Base-by-base conservation (phyloP, 805 yeast genomes). In the Sugiyamaella mastotermitis region DNA sequence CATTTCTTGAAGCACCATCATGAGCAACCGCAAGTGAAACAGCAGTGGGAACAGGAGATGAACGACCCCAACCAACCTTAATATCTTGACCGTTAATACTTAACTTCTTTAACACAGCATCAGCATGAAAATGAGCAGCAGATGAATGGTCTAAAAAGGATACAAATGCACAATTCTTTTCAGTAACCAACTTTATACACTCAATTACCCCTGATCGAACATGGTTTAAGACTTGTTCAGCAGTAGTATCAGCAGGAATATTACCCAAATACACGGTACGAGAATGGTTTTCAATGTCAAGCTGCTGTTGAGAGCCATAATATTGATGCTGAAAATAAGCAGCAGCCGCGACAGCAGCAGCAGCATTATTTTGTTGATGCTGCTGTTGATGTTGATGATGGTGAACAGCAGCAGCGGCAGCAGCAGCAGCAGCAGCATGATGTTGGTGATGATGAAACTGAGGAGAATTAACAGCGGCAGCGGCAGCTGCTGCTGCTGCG, bases 1-100 rank as follows among this genome's bases (percentile, higher is more conserved):
- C 95, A 56, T 90, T 88, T 66, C 98, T 76, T 8, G 97, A 85
- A 4, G 97, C 97, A 34, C 85, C 84, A 49, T 85, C 90, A 46
- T 83, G 75, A 40, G 78, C 77, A 39, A 92, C 86, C 13, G 87
- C 80, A 23, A 79, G 74, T 37, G 77, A 65, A 5, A 90, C 88
- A 5, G 81, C 70, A 1, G 94, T 83, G 42, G 77, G 78, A 24
- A 87, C 75, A 1, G 83, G 77, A 2, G 80, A 68, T 27, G 86
- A 77, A 49, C 82, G 82, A 15, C 95, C 96, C 97, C 97, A 92
- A 9, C 96, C 95, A 43, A 90, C 74, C 54, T 86, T 76, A 41
- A 88, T 76, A 52, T 84, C 94, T 48, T 81, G 78, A 32, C 85
- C 87, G 49, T 76, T 78, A 43, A 92, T 82, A 29, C 80, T 76